Base-by-base conservation (phyloP, 805 yeast species). In the Teunomyces barrocoloradensis region DNA sequence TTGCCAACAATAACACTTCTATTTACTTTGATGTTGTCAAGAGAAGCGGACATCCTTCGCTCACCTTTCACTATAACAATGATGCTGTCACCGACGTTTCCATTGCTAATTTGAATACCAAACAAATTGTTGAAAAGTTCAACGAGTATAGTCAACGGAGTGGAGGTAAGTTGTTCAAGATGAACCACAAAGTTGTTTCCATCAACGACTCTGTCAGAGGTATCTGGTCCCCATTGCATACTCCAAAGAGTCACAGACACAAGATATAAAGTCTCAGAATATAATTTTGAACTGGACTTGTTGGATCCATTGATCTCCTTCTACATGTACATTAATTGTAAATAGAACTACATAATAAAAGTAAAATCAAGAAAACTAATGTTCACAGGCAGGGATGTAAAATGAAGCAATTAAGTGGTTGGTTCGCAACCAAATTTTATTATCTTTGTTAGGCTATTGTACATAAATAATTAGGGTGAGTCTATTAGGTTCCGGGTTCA, bases 191-290 rank as follows among this genome's bases (percentile, higher is more conserved):
- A 59, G 98, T 94, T 30, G 79, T 82, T 66, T 85, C 96, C 36
- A 68, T 78, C 52, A 94, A 92, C 64, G 80, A 78, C 46, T 83
- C 95, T 47, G 90, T 92, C 13, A 86, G 99, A 77, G 99, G 99
- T 60, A 78, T 94, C 42, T 94, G 99, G 99, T 90, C 97, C 40
- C 99, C 99, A 49, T 76, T 92, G 74, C 97, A 91, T 62, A 85
- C 79, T 43, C 62, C 65, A 35, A 73, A 71, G 61, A 62, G 56
- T n/a, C 53, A 66, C 52, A 71, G 78, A 58, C 71, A 65, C 53
- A 66, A 63, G 49, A 70, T 73, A 45, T 73, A 60, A 46, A 46
- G 42, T 35, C 18, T 25, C 6, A 21, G 27, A 25, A 7, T 25
- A 9, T 25, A 7, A 25, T 25, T 25, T 25, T 9, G 27, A 25